Conservation (phyloP, 306 rosid genomes). For the Fragaria nilgerrensis region DNA sequence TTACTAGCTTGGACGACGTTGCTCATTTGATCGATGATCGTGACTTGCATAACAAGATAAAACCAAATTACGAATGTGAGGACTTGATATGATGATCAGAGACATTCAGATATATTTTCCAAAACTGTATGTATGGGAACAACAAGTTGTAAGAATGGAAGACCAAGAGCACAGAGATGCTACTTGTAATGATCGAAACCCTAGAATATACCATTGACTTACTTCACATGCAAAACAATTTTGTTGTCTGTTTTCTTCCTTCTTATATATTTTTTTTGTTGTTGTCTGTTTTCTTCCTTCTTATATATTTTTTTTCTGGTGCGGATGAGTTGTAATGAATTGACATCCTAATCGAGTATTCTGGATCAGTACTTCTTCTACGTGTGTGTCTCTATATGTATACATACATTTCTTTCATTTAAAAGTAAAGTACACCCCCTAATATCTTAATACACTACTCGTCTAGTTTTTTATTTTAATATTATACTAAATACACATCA, state of each 20-base stretch:
- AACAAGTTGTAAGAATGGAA: neutral
- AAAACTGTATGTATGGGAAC: neutral
- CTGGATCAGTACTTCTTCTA: neutral
- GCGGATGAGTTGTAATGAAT: neutral
- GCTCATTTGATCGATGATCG: neutral
- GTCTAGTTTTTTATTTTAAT: no score
- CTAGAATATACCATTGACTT: neutral
- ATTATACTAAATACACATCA: no score
- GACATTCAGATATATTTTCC: neutral
- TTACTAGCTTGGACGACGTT: neutral
- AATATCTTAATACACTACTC: no score
- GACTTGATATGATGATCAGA: neutral
- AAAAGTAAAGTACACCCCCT: no score
- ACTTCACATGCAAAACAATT: neutral
- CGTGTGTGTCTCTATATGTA: no score
- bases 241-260: neutral
- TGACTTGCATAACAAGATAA: neutral
- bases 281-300: neutral
- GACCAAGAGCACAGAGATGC: neutral
- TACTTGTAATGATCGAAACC: no score
- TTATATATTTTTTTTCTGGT: no score
- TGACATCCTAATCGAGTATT: neutral
- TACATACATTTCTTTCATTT: no score
- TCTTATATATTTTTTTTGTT: no score
- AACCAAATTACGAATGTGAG: neutral